phyloP scores from a whole-genome alignment of 352 stramenopile species.

The Pythium rishiriense region DNA sequence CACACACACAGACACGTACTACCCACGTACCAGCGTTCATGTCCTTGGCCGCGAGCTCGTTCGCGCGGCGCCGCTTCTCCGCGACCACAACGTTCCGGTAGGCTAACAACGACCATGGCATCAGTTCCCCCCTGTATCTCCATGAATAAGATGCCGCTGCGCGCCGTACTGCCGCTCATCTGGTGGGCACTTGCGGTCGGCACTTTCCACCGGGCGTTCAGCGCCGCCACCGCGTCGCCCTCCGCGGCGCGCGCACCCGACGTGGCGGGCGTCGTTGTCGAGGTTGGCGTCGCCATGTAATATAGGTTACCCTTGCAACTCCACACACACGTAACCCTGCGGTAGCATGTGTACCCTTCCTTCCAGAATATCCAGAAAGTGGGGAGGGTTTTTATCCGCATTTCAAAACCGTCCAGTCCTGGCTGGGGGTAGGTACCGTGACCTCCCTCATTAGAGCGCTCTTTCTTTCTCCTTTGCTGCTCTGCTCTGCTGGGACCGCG shows the following conservation, averaged over 20 bases:
- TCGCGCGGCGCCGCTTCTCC: constrained; percentile 55
- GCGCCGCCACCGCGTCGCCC: neutral
- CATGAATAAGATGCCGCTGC: neutral
- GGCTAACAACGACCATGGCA: constrained; percentile 17
- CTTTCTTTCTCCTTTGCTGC: neutral
- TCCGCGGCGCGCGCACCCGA: neutral
- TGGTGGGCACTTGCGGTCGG: constrained; percentile 4
- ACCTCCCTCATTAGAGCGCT: constrained; percentile 5
- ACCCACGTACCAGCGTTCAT: constrained; percentile 49
- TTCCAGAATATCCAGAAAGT: too few species aligned
- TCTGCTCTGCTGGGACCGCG: too few species aligned
- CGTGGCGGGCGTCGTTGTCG: neutral
- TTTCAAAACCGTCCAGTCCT: neutral
- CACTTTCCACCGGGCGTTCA: constrained; percentile 16
- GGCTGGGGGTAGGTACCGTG: neutral
- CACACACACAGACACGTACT: too few species aligned
- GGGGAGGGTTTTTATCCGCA: too few species aligned
- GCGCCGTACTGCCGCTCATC: constrained; percentile 30
- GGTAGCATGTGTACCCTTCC: too few species aligned
- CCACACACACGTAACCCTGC: too few species aligned
- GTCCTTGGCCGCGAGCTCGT: constrained; percentile 42
- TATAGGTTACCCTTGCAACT: constrained; percentile 3
- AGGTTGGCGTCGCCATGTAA: neutral
- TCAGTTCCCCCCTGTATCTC: too few species aligned
- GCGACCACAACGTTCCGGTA: constrained; percentile 50